Evolutionary conservation across 768 basidiomycete genomes (phyloP), one percentile per base, ranked within the genome.

Genomic region (Lactarius quietus): DNA sequence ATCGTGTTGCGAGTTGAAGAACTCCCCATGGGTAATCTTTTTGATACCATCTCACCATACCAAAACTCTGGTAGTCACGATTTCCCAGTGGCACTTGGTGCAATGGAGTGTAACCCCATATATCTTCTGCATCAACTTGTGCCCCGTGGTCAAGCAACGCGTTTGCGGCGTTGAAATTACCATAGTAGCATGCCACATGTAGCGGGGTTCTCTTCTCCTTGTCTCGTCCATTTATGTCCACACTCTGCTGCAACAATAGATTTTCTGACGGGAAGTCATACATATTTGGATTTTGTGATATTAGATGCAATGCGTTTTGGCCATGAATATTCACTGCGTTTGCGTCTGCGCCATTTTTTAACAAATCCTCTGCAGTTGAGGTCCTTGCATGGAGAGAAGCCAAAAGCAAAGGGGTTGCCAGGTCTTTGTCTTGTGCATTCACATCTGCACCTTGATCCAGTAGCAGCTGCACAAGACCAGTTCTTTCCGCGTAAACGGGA

Each of bases 381-480:
- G 4, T 1, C 0, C 0, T 12, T 6, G 4, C 0, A 2, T 2
- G 0, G 45, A 5, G 26, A 14, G 23, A 26, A 6, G 45, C 45
- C 45, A 48, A 15, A 48, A 23, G 45, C 6, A 48, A 48, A 0
- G 45, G 45, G 12, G 45, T 48, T 0, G 12, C 45, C 23, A 14
- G 1, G 45, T 26, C 23, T 0, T 48, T 26, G 45, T 48, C 45
- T 26, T 6, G 45, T 48, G 45, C 45, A 15, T 48, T 48, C 3
- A 48, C 23, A 9, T 48, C 45, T n/a, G 9, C 45, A 3, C 45
- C 45, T 2, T 2, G 45, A 4, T 26, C 23, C 45, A 48, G n/a
- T 5, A 48, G 6, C 6, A 48, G 6, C 6, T 6, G 23, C 20
- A 10, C 23, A 14, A 48, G 0, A 45, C n/a, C 3, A 1, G 38